Evolutionary conservation across 352 stramenopile genomes (phyloP).

Genomic region (Pythium utonaiense): DNA sequence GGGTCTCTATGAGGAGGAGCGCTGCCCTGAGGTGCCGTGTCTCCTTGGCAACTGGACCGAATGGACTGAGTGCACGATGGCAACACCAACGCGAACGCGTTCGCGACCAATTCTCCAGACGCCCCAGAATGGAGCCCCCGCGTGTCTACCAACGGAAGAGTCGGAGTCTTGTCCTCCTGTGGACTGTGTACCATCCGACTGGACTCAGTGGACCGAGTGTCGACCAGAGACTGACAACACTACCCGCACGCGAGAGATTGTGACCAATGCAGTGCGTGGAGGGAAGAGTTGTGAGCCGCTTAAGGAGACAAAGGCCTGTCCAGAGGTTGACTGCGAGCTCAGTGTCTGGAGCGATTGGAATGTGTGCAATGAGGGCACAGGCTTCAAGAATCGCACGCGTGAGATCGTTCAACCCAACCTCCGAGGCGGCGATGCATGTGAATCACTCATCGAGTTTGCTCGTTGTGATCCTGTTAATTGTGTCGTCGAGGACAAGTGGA

Average conservation of each 20-base stretch:
- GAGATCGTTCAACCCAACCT: constrained; percentile 25
- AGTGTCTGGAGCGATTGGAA: constrained; percentile 47
- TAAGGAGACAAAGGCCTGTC: constrained; percentile 16
- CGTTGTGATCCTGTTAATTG: constrained; percentile 45
- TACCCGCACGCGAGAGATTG: constrained; percentile 35
- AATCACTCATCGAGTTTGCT: constrained; percentile 23
- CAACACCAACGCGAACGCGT: constrained; percentile 25
- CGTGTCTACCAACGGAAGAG: constrained; percentile 10
- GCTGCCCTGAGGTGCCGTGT: constrained; percentile 36
- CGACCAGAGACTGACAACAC: constrained; percentile 36
- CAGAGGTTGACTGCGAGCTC: constrained; percentile 35
- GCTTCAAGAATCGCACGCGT: constrained; percentile 33
- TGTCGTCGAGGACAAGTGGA: constrained; percentile 27
- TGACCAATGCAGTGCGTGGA: constrained; percentile 6
- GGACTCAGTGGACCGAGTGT: constrained; percentile 45
- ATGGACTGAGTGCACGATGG: constrained; percentile 41
- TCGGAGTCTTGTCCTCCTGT: constrained; percentile 40
- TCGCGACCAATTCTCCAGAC: constrained; percentile 26
- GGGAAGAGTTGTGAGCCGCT: constrained; percentile 3
- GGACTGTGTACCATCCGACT: constrained; percentile 36
- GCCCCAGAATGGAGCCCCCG: constrained; percentile 17
- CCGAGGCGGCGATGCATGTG: constrained; percentile 35
- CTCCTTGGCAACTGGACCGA: constrained; percentile 42
- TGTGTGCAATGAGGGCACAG: constrained; percentile 39
- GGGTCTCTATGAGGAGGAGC: constrained; percentile 30